These are phyloP conservation scores for Spizellomyces punctatus DNA, from an alignment of 192 early-diverging fungal species.

Conservation along the genomic window DNA sequence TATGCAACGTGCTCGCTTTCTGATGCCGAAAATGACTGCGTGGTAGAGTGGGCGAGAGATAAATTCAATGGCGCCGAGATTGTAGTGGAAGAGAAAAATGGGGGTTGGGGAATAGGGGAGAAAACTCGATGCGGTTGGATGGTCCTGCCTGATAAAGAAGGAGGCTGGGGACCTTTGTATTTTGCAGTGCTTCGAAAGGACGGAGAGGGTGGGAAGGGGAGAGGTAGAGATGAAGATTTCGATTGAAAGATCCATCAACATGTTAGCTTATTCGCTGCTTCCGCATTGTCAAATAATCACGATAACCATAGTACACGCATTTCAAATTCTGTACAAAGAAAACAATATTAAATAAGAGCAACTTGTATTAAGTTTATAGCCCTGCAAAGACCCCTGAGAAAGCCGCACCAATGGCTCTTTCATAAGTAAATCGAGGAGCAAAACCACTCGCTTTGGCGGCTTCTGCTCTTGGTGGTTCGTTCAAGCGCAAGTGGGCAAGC, in stretches of 20 bases:
- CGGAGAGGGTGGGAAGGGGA: not conserved
- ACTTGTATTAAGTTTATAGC: too few relatives aligned
- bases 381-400: conserved; percentile 38
- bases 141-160: conserved; percentile 50
- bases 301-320: too few relatives aligned
- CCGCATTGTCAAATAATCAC: too few relatives aligned
- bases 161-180: conserved; percentile 60
- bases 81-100: conserved; percentile 15
- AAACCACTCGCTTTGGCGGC: conserved; percentile 48
- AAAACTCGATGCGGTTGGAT: conserved; percentile 55
- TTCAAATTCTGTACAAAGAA: too few relatives aligned
- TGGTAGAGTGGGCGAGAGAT: conserved; percentile 41
- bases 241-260: too few relatives aligned
- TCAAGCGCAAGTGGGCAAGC: conserved; percentile 6
- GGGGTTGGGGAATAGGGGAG: conserved; percentile 50
- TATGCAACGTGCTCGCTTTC: conserved; percentile 59
- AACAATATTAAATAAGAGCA: too few relatives aligned
- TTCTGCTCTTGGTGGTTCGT: conserved; percentile 31
- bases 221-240: too few relatives aligned
- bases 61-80: conserved; percentile 12
- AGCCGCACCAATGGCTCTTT: conserved; percentile 43
- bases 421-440: conserved; percentile 41
- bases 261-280: too few relatives aligned
- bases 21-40: conserved; percentile 51
- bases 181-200: conserved; percentile 41